Base-by-base conservation (phyloP, 176 grass and related monocot genomes). In the Metroxylon sagu region DNA sequence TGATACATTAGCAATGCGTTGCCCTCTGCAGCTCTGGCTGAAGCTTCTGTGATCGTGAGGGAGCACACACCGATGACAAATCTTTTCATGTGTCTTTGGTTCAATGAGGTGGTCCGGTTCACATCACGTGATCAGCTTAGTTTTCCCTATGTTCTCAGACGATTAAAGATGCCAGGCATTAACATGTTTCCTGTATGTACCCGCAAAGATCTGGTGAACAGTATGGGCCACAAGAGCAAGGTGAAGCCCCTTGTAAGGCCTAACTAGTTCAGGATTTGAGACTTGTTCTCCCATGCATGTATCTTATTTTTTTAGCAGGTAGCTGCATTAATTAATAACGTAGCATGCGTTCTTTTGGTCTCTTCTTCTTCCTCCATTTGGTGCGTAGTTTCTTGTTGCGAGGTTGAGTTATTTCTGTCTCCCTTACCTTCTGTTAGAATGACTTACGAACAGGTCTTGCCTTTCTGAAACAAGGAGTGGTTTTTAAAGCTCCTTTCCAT, bases 51-150 rank as follows among this genome's bases (percentile, higher is more conserved):
- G n/a, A 89, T 98, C 61, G 84, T 79, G 78, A 81, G 87, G 77
- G 87, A 85, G 73, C 87, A 92, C 30, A 30, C 83, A 5, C 81
- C 87, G 15, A 78, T 64, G 21, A 92, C 84, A 48, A 85, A 83
- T 66, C 74, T 88, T 19, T 98, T 92, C 76, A 98, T 89, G 84
- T 97, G 84, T 77, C 72, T 78, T 31, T 98, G 87, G 87, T 98
- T 98, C 73, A 92, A 98, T 70, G 93, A 92, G 76, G 84, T 88
- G 62, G 81, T 85, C 1, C 71, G 84, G 39, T 98, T 92, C 76
- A 92, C 84, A 4, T 88, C 87, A 39, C 76, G 81, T 19, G 93
- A 98, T 82, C 93, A 92, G 73, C 78, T 92, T 50, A 98, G 93
- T 66, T 97, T 97, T 67, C 92, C 92, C 51, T 97, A 91, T 62